Evolutionary conservation across 2,329 filamentous ascomycete species (phyloP), one percentile per base, ranked within the genome.

Genomic region (Colletotrichum spinosum): DNA sequence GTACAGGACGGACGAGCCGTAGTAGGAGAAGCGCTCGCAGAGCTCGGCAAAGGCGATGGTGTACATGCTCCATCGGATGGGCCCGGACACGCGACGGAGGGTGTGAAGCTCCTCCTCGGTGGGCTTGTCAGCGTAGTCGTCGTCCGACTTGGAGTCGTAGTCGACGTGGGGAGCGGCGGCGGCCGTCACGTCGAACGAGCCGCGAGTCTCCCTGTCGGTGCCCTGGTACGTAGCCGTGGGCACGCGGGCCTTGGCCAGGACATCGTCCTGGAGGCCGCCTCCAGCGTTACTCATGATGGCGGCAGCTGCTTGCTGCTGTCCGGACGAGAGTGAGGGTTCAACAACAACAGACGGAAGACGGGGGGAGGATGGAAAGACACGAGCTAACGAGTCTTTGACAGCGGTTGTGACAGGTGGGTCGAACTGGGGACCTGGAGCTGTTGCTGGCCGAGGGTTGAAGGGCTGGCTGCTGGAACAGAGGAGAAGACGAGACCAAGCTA

Each of bases 11-110:
- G 87, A 85, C 5, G 88, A 89, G 59, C 91, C 91, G 72, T 93
- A 93, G 85, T 92, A 94, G 12, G 88, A 90, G 78, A 92, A 92
- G 53, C 91, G 88, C 79, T 94, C 91, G 79, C 89, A 92, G 61
- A 92, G 80, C 77, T 94, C 91, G 65, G 91, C 87, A 67, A 92
- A 88, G 52, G 89, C 90, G 65, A 94, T 86, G 34, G 88, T 89
- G 78, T 88, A 93, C 63, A 90, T 85, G 59, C 83, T 79, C 84
- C 85, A 88, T 53, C 88, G 88, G 67, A 93, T 86, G 72, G 83
- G 83, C 67, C 87, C 89, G 11, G 88, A 86, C 25, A 91, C 85
- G 71, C 88, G 86, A 54, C 82, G 85, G n/a, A 91, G 84, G 0
- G 86, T 89, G 12, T 69, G 74, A 66, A 88, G 75, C 67, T 91